Percentiles rank a stretch among this genome's conserved stretches.
Conservation (phyloP, 352 stramenopile genomes). For the Phytophthora constricta region DNA sequence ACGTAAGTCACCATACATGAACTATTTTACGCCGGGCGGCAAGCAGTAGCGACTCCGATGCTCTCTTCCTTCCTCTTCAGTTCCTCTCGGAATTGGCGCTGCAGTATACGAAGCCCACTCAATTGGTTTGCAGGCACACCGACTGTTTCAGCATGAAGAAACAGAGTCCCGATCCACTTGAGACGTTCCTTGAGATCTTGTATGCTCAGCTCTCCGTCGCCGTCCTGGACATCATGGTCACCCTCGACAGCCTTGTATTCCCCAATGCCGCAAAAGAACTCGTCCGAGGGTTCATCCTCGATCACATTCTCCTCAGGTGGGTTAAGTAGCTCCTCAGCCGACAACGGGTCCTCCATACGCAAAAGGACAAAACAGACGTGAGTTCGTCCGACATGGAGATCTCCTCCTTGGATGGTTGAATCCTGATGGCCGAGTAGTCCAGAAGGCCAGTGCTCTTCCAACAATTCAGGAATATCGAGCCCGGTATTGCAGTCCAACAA, state of each 20-base stretch:
- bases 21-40: too few relatives aligned
- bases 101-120: slow-evolving; percentile 36
- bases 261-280: slow-evolving; percentile 35
- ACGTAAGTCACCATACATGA: too few relatives aligned
- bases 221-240: slow-evolving; percentile 6
- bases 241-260: slow-evolving; percentile 11
- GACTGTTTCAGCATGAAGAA: slow-evolving; percentile 38
- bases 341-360: slow-evolving; percentile 16
- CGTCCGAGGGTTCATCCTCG: slow-evolving; percentile 35
- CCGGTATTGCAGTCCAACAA: slow-evolving; percentile 28
- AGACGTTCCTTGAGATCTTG: slow-evolving; percentile 36
- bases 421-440: background rate
- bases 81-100: slow-evolving; percentile 36
- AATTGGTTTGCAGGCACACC: slow-evolving; percentile 24
- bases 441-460: slow-evolving; percentile 32
- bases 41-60: background rate
- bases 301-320: slow-evolving; percentile 36
- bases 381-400: slow-evolving; percentile 30
- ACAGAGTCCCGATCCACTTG: slow-evolving; percentile 40
- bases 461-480: slow-evolving; percentile 16
- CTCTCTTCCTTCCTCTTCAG: slow-evolving; percentile 25
- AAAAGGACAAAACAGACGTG: slow-evolving; percentile 32
- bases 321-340: slow-evolving; percentile 33
- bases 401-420: slow-evolving; percentile 12
- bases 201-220: slow-evolving; percentile 12